These are phyloP conservation scores for Phialophora expanda DNA, from an alignment of 2,329 filamentous ascomycete species.

Conservation along the genomic window DNA sequence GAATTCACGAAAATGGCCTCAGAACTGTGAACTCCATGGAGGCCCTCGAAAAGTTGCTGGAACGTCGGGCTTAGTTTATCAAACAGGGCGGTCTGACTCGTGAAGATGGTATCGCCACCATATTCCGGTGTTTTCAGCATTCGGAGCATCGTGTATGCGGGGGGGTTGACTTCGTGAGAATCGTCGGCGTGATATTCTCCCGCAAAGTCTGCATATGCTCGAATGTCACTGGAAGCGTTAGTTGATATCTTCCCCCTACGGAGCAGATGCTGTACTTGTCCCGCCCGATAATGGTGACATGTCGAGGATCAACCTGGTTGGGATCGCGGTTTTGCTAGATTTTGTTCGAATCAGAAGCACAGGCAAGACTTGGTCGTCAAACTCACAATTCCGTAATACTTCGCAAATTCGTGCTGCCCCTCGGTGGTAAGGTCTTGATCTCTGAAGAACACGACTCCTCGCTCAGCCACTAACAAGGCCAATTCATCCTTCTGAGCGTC, in stretches of 20 bases:
- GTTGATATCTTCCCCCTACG: no score
- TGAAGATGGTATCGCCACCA: conserved; percentile 40
- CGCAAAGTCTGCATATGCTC: conserved; percentile 32
- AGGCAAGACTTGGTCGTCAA: neutral
- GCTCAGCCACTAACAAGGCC: conserved; percentile 69
- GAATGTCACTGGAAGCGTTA: conserved; percentile 29
- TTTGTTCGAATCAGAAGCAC: neutral
- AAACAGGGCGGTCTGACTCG: conserved; percentile 38
- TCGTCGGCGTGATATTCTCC: conserved; percentile 39
- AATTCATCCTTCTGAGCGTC: conserved; percentile 58
- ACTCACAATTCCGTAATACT: conserved; percentile 34
- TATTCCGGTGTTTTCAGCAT: conserved; percentile 34
- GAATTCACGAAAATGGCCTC: conserved; percentile 35
- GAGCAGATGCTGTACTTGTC: conserved; percentile 31
- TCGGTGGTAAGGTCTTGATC: conserved; percentile 36
- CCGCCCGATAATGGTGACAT: conserved; percentile 39
- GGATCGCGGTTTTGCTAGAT: conserved; percentile 38
- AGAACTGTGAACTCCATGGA: conserved; percentile 39
- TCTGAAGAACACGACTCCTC: conserved; percentile 38
- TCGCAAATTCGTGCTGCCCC: conserved; percentile 33
- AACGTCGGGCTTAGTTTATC: conserved; percentile 40
- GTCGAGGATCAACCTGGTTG: conserved; percentile 38
- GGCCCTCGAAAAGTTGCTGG: conserved; percentile 38
- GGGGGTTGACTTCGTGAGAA: conserved; percentile 40
- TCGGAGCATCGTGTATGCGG: conserved; percentile 39